Percentiles rank a stretch among this genome's conserved stretches.
These are phyloP conservation scores for Metschnikowia reukaufii DNA, from an alignment of 805 yeast species.

Conservation along the genomic window DNA sequence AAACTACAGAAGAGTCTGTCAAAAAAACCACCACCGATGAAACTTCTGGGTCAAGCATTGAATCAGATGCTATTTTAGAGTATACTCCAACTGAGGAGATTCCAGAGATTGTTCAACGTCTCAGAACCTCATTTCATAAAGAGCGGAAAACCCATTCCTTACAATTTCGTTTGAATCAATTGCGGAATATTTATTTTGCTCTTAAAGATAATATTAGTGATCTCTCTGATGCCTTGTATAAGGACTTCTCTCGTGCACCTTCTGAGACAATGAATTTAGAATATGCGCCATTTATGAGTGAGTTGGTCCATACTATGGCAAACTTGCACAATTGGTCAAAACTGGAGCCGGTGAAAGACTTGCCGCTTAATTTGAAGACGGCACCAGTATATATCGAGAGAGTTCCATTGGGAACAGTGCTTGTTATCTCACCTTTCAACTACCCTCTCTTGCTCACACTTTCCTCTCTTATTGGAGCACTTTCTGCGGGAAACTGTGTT, in stretches of 20 bases:
- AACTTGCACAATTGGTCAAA: slow-evolving; percentile 61
- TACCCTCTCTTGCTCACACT: slow-evolving; percentile 69
- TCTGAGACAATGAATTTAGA: slow-evolving; percentile 67
- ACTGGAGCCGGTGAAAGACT: slow-evolving; percentile 42
- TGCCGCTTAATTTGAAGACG: slow-evolving; percentile 35
- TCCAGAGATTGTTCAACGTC: slow-evolving; percentile 42
- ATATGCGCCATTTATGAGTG: slow-evolving; percentile 48
- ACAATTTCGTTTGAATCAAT: slow-evolving; percentile 57
- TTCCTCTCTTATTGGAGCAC: slow-evolving; percentile 71
- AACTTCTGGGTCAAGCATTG: not conserved
- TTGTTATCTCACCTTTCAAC: slow-evolving; percentile 78
- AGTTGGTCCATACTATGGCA: slow-evolving; percentile 58
- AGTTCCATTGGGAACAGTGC: slow-evolving; percentile 59
- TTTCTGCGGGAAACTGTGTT: slow-evolving; percentile 84
- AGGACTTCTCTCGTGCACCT: slow-evolving; percentile 67
- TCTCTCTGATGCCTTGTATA: slow-evolving; percentile 55
- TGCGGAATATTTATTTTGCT: slow-evolving; percentile 66
- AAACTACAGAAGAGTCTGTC: not conserved
- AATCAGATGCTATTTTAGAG: slow-evolving; percentile 18
- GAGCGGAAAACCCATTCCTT: slow-evolving; percentile 51
- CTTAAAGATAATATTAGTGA: slow-evolving; percentile 56
- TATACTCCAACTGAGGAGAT: slow-evolving; percentile 53
- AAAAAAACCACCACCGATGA: not conserved
- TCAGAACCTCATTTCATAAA: slow-evolving; percentile 44
- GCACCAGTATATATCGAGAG: slow-evolving; percentile 20